Percentiles rank a stretch among this genome's conserved stretches.
These are phyloP conservation scores for Bipolaris cookei DNA, from an alignment of 2,329 filamentous ascomycete genomes.

Conservation along the genomic window DNA sequence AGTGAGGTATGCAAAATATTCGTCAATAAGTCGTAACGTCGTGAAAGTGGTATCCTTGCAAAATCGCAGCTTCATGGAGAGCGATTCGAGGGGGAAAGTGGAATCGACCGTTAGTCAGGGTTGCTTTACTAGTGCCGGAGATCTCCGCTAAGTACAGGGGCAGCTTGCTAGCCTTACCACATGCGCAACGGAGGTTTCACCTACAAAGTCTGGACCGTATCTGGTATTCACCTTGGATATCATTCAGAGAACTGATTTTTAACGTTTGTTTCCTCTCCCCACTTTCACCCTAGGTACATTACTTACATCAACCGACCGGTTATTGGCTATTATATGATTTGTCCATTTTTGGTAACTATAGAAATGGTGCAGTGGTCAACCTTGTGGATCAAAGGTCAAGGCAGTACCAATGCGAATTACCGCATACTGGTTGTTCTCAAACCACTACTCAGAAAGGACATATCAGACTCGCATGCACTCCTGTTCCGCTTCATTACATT, in stretches of 20 bases:
- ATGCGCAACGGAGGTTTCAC: not conserved
- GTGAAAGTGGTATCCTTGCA: conserved; percentile 27
- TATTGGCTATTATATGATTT: too few relatives aligned
- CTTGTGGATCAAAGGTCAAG: too few relatives aligned
- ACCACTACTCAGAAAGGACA: too few relatives aligned
- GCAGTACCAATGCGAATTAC: too few relatives aligned
- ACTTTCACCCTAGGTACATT: too few relatives aligned
- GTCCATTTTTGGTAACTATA: too few relatives aligned
- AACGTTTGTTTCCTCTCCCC: too few relatives aligned
- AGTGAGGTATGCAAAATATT: conserved; percentile 28
- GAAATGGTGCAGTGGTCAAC: too few relatives aligned
- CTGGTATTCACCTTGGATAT: not conserved
- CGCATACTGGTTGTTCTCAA: too few relatives aligned
- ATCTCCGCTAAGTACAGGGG: conserved; percentile 12
- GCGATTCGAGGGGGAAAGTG: conserved; percentile 22
- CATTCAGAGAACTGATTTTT: too few relatives aligned
- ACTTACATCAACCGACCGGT: too few relatives aligned
- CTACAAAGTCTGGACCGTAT: not conserved
- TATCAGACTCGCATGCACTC: not conserved
- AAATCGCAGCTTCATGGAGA: conserved; percentile 14
- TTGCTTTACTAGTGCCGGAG: conserved; percentile 20
- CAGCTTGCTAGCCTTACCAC: conserved; percentile 6
- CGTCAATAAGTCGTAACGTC: conserved; percentile 44
- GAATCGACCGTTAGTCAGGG: conserved; percentile 20
- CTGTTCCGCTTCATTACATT: conserved; percentile 20